These are phyloP conservation scores for Jatropha podagrica DNA, from an alignment of 441 rosid genomes.

Conservation along the genomic window DNA sequence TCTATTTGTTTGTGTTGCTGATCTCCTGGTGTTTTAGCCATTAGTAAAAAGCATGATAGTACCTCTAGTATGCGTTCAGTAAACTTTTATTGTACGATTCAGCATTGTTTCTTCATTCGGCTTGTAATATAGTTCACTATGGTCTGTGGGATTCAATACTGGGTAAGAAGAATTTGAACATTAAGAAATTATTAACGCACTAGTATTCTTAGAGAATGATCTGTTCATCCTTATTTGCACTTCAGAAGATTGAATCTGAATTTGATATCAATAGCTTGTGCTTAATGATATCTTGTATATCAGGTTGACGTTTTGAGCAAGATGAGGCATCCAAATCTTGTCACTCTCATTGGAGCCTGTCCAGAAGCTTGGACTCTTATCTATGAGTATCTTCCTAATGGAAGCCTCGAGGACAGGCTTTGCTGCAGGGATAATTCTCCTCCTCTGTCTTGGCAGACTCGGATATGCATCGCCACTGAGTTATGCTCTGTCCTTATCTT, in stretches of 20 bases:
- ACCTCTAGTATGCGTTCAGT: not conserved
- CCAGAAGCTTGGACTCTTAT: constrained; percentile 86
- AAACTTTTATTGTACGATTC: not conserved
- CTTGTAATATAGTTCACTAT: not conserved
- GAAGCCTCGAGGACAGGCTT: constrained; percentile 94
- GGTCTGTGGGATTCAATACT: not conserved
- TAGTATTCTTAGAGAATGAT: not conserved
- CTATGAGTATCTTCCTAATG: constrained; percentile 84
- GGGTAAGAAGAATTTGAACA: constrained; percentile 5
- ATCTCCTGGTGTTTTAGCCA: constrained; percentile 15
- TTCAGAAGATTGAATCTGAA: not conserved
- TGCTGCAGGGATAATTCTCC: constrained; percentile 74
- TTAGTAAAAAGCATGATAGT: not conserved
- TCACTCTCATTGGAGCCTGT: constrained; percentile 86
- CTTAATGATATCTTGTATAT: constrained; percentile 24
- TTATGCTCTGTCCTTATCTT: constrained; percentile 85
- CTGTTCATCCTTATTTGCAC: not conserved
- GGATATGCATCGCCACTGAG: constrained; percentile 76
- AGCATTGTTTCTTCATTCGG: not conserved
- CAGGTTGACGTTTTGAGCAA: constrained; percentile 91
- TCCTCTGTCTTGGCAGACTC: constrained; percentile 84
- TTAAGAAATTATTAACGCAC: not conserved
- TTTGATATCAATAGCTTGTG: constrained; percentile 12
- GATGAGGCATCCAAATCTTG: constrained; percentile 89
- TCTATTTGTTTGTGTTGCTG: not conserved